Evolutionary conservation across 1,284 basidiomycete species (phyloP).

Genomic region (Ganoderma sp.): DNA sequence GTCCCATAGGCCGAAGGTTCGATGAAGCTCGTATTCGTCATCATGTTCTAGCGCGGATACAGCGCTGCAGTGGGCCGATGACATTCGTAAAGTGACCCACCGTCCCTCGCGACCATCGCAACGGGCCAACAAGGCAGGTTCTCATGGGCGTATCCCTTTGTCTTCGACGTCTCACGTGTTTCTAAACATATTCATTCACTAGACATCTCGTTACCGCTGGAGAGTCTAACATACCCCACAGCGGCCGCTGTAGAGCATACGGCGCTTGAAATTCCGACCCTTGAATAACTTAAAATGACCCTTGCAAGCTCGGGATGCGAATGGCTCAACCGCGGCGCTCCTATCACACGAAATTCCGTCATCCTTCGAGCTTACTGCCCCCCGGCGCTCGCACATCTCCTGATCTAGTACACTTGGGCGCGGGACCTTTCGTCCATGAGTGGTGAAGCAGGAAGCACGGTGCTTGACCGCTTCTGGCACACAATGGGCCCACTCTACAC

Average conservation of each 20-base stretch:
- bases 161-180: constrained; percentile 24
- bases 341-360: constrained; percentile 18
- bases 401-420: constrained; percentile 1
- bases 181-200: constrained; percentile 19
- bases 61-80: constrained; percentile 11
- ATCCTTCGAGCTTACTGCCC: constrained; percentile 5
- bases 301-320: constrained; percentile 13
- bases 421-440: constrained; percentile 6
- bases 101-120: constrained; percentile 26
- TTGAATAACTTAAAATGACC: constrained; percentile 19
- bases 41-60: constrained; percentile 15
- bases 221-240: constrained; percentile 18
- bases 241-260: constrained; percentile 16
- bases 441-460: constrained; percentile 1
- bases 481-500: constrained; percentile 8
- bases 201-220: constrained; percentile 15
- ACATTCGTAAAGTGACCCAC: constrained; percentile 9
- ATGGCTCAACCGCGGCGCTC: constrained; percentile 12
- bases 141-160: constrained; percentile 27
- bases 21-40: constrained; percentile 9
- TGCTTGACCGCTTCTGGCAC: constrained; percentile 1
- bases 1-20: not conserved
- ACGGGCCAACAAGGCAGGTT: constrained; percentile 14
- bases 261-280: constrained; percentile 14
- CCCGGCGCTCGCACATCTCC: constrained; percentile 14